Conservation (phyloP, 129 eudicot genomes). For the Dittrichia graveolens region DNA sequence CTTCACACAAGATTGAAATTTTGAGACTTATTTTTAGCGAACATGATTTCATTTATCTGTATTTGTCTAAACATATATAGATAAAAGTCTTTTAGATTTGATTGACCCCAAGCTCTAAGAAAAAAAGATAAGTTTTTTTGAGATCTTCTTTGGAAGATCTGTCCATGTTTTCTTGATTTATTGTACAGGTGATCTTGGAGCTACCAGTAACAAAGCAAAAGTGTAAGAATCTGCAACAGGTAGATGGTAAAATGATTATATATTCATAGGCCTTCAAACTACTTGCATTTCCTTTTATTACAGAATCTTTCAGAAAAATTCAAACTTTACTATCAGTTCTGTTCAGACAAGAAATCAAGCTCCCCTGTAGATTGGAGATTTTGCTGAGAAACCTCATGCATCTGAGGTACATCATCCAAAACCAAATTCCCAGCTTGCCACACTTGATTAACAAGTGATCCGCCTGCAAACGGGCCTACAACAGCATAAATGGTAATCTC, state of each 20-base stretch:
- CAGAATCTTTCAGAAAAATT: no score
- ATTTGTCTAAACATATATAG: no score
- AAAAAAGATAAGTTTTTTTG: neutral
- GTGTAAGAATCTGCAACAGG: conserved; percentile 48
- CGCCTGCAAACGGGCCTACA: conserved; percentile 54
- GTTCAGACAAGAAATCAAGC: conserved; percentile 45
- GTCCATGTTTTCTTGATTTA: conserved; percentile 11
- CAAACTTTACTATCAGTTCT: neutral
- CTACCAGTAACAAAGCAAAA: conserved; percentile 37
- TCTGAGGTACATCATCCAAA: conserved; percentile 54
- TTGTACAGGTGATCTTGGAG: conserved; percentile 53
- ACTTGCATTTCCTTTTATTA: no score
- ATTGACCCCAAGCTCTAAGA: no score
- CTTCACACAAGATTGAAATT: no score
- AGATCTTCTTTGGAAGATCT: conserved; percentile 2
- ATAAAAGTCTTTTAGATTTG: no score
- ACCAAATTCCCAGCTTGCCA: conserved; percentile 64
- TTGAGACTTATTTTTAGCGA: no score
- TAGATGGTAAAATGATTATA: no score
- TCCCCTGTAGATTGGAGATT: conserved; percentile 52
- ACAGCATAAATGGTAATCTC: conserved; percentile 60
- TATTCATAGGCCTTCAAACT: no score
- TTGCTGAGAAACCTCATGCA: conserved; percentile 44
- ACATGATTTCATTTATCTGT: no score
- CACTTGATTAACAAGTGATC: conserved; percentile 50